Evolutionary conservation across 257 asterid species (phyloP), one percentile per base, ranked within the genome.

Genomic region (Dorcoceras hygrometricum): DNA sequence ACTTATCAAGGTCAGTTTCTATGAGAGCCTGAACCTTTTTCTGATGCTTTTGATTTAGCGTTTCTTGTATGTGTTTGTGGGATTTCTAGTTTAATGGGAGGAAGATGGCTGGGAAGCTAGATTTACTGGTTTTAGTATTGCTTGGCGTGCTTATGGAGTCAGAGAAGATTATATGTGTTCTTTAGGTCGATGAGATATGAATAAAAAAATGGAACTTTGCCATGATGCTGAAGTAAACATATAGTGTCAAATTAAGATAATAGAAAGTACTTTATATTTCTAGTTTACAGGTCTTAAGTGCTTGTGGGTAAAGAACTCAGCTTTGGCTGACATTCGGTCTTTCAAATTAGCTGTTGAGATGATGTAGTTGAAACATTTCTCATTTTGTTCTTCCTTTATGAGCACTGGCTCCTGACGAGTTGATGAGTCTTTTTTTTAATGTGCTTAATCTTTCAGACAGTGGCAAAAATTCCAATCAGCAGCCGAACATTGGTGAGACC

Each of bases 381-480:
- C 14, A 63, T 54, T 57, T 69, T 18, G 69, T 9, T 25, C 63
- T 28, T 74, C 67, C 60, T 73, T 50, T 36, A 59, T 79, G 56
- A 69, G 54, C 68, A 60, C 48, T 63, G 18, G 57, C 24, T 23
- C 23, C 36, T 51, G n/a, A 31, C 58, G 70, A 73, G 34, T 27
- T 43, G 36, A 71, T 56, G 46, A 57, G 26, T 16, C 5, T 39
- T 59, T 58, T 78, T 6, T 68, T 53, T 72, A 59, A 66, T 71
- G 51, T 62, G 62, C 73, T 63, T 67, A 48, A 34, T 32, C 62
- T 67, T 67, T 75, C 96, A 94, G 99, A 88, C 66, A 75, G 73
- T 73, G 89, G 86, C 61, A 94, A 88, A 80, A 81, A 82, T 65
- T 56, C 59, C 62, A 86, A 68, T 75, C 86, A 76, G 80, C 97